Base-by-base conservation (phyloP, 129 eudicot species). In the Lactuca sativa region DNA sequence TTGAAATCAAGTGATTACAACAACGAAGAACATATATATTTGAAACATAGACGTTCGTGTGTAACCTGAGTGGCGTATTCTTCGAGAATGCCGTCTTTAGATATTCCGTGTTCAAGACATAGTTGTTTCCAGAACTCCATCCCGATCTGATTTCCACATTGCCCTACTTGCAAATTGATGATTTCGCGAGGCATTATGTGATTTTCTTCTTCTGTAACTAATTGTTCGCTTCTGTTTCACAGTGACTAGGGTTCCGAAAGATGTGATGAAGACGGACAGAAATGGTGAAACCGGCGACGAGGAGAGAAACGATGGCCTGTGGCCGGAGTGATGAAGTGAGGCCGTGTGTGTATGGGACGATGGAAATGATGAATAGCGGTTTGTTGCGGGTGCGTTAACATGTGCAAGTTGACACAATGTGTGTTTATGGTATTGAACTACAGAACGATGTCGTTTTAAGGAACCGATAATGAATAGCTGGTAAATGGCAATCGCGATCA, bases 61-160 rank as follows among this genome's bases (percentile, higher is more conserved):
- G 15, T 37, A 52, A 91, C 97, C 97, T 92, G 97, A 79, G 90
- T 86, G 66, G 98, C 98, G 66, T 86, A 89, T 37, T 92, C 96
- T 81, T 92, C 98, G 64, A 89, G 96, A 56, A 92, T 92, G 34
- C 98, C 98, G 13, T 92, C 98, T 79, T 86, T 92, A 72, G 89
- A 88, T 74, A 92, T 92, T 6, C 98, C 98, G 34, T 92, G 96
- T 74, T 92, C 96, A 71, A 86, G 88, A 51, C 96, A 92, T 37
- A 92, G 96, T 75, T 92, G 96, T 64, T 92, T 92, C 98, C 96
- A 92, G 79, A 92, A 92, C 82, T 89, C 98, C 98, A 92, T 92
- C 0, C 95, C 96, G 83, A 92, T 88, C 85, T 92, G 98, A 53
- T 92, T 92, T 15, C 98, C 98, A 55, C 98, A 92, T 84, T 92